These are phyloP conservation scores for Hagleromyces aurorensis DNA, from an alignment of 805 yeast genomes.

Conservation along the genomic window DNA sequence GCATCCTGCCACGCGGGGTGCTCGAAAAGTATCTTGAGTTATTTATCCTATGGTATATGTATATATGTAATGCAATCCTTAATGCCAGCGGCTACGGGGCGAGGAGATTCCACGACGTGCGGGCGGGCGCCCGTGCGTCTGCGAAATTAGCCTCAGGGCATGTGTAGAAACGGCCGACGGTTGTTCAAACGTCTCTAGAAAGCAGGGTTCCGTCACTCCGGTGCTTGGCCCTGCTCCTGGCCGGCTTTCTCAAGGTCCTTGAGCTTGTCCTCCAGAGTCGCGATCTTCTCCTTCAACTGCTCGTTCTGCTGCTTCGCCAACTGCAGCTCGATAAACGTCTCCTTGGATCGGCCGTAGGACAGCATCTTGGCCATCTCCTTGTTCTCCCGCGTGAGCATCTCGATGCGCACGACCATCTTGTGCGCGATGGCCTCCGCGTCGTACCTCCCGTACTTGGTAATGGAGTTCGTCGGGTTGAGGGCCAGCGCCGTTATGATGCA, in stretches of 20 bases:
- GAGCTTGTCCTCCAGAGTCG: too few species aligned
- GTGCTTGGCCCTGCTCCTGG: too few species aligned
- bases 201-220: too few species aligned
- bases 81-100: too few species aligned
- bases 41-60: constrained; percentile 1
- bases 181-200: too few species aligned
- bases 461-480: constrained; percentile 39
- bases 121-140: too few species aligned
- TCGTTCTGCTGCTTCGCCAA: constrained; percentile 44
- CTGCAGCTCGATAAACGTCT: constrained; percentile 60
- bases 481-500: constrained; percentile 50
- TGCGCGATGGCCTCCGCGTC: constrained; percentile 74
- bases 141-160: too few species aligned
- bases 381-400: constrained; percentile 58
- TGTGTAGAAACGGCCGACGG: too few species aligned
- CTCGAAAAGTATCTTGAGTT: neutral
- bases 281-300: constrained; percentile 33
- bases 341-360: constrained; percentile 69
- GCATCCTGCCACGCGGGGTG: too few species aligned
- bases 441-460: constrained; percentile 50
- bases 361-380: constrained; percentile 61
- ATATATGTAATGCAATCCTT: neutral
- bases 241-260: too few species aligned
- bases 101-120: neutral
- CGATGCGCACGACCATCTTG: constrained; percentile 55